Base-by-base conservation (phyloP, 2,329 filamentous ascomycete species). In the Thermomyces lanuginosus region DNA sequence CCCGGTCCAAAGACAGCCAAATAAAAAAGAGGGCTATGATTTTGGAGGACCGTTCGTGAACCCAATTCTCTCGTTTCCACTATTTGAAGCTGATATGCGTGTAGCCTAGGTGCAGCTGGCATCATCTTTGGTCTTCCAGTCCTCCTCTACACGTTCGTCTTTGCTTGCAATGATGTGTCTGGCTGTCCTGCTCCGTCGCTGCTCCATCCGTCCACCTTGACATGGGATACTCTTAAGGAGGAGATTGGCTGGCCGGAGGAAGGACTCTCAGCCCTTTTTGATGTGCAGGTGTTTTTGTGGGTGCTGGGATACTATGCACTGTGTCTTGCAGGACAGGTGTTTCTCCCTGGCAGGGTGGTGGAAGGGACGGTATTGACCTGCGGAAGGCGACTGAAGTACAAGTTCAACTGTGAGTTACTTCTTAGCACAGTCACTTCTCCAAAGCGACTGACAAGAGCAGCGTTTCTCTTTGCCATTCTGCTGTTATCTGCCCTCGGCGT, bases 161-260 rank as follows among this genome's bases (percentile, higher is more conserved):
- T 93, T 47, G 62, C 76, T 43, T 93, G 86, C 66, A 95, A 93
- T 58, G 84, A 95, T 51, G 62, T 91, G 36, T 76, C 81, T 6
- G 86, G 89, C 32, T 95, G 89, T 48, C 89, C 86, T 24, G 75
- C 80, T 2, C 82, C 84, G 3, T 82, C 79, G 3, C 63, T 86
- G 6, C 65, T 92, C 19, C 64, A 66, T 39, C 83, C 79, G 16
- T 72, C 66, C 30, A 76, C 69, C 6, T 57, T 92, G 33, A 72
- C 72, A 21, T 58, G 83, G 24, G 68, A 75, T 11, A 67, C 69
- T 41, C 58, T 93, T 40, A 89, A 86, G 59, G 49, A 61, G 29
- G 82, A 93, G 45, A 70, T 81, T 22, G 82, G 78, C 40, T 92
- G 84, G 81, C 77, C 76, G 0, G 55, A 63, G 18, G 55, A 76